These are phyloP conservation scores for Hevea brasiliensis DNA, from an alignment of 345 rosid species.

Conservation along the genomic window DNA sequence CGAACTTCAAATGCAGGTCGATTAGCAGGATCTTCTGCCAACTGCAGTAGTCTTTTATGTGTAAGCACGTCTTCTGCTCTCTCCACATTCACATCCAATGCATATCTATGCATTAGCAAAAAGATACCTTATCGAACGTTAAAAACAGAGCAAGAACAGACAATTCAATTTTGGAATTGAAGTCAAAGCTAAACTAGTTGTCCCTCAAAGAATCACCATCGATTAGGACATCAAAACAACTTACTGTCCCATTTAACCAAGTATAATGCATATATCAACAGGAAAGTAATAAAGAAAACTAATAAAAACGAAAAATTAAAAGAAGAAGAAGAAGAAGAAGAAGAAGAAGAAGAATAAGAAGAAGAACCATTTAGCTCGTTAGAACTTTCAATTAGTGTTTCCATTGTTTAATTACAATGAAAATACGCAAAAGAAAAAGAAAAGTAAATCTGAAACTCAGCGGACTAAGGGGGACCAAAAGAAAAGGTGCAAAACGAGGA, in stretches of 20 bases:
- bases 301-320: neutral
- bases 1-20: constrained; percentile 85
- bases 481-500: constrained; percentile 14
- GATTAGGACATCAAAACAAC: neutral
- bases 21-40: constrained; percentile 78
- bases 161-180: neutral
- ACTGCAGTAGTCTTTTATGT: constrained; percentile 69
- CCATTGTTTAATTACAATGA: neutral
- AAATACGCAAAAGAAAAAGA: neutral
- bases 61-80: constrained; percentile 91
- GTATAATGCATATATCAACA: neutral
- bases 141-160: neutral
- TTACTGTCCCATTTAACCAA: neutral
- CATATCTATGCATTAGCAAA: constrained; percentile 51
- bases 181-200: neutral
- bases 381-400: neutral
- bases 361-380: neutral
- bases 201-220: neutral
- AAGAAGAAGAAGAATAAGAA: neutral
- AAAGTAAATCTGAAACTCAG: constrained; percentile 2
- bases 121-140: neutral
- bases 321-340: neutral
- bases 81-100: constrained; percentile 93
- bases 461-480: neutral
- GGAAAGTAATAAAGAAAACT: neutral